Percentiles rank a stretch among this genome's conserved stretches.
phyloP scores from a whole-genome alignment of 768 basidiomycete genomes.

The Kwoniella bestiolae region DNA sequence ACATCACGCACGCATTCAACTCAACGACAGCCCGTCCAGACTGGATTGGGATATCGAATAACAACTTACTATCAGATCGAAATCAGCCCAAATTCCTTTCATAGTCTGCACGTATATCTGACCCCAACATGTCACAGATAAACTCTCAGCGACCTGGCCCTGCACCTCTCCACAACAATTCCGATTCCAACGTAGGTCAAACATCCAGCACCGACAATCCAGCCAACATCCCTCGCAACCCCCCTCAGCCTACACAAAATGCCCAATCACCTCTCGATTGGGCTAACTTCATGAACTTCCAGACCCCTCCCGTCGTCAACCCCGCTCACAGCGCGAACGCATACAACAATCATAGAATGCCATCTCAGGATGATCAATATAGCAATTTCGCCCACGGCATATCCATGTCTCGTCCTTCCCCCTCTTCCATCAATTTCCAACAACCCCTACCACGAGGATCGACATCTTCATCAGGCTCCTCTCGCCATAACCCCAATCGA shows the following conservation, averaged over 20 bases:
- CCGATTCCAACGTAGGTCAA: background rate
- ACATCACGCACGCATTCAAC: too few species aligned
- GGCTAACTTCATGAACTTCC: slow-evolving; percentile 46
- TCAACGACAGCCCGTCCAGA: too few species aligned
- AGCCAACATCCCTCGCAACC: slow-evolving; percentile 2
- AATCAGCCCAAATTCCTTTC: too few species aligned
- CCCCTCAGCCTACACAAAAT: background rate
- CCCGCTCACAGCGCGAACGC: background rate
- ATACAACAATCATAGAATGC: slow-evolving; percentile 6
- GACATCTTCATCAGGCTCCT: slow-evolving; percentile 7
- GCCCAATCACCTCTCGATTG: slow-evolving; percentile 47
- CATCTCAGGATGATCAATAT: slow-evolving; percentile 13
- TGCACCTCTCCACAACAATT: background rate
- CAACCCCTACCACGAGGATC: slow-evolving; percentile 24
- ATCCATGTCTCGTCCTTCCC: slow-evolving; percentile 22
- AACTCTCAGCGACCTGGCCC: background rate
- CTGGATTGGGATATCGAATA: too few species aligned
- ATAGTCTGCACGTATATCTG: too few species aligned
- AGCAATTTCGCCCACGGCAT: slow-evolving; percentile 47
- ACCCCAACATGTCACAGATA: background rate
- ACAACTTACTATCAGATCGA: too few species aligned
- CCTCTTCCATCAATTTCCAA: slow-evolving; percentile 25
- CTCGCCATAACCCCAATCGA: slow-evolving; percentile 15
- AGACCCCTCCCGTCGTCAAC: slow-evolving; percentile 41
- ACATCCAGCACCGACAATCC: background rate